A percentile compares a stretch with the other conserved stretches of the same genome.
These are phyloP conservation scores for Skeletonema costatum DNA, from an alignment of 108 stramenopile genomes.

Conservation along the genomic window DNA sequence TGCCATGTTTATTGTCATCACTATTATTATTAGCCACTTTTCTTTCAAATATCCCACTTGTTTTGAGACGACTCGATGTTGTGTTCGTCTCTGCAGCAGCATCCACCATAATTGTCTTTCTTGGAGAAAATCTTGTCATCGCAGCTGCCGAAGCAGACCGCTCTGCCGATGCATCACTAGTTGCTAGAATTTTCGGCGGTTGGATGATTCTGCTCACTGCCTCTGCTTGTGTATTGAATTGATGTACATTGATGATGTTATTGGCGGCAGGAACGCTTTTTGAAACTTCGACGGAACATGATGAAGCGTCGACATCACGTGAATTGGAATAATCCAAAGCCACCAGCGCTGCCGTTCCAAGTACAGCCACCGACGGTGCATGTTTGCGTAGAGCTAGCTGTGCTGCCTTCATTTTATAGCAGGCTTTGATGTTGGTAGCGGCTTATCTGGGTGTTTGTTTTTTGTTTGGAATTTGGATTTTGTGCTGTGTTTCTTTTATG, in stretches of 20 bases:
- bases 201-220: neutral
- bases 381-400: neutral
- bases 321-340: neutral
- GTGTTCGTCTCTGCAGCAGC: neutral
- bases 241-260: neutral
- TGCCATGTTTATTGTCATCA: neutral
- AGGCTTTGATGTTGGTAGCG: no score
- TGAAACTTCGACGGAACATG: neutral
- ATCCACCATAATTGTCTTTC: neutral
- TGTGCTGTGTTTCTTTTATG: no score
- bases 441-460: no score
- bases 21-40: neutral
- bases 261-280: neutral
- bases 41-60: neutral
- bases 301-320: neutral
- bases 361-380: neutral
- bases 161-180: constrained; percentile 40
- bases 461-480: neutral
- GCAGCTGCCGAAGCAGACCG: constrained; percentile 23
- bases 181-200: constrained; percentile 19
- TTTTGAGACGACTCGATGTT: neutral
- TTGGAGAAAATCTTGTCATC: neutral
- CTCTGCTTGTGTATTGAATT: neutral
- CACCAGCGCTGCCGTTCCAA: neutral
- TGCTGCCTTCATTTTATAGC: neutral